Percentiles rank a stretch among this genome's conserved stretches.
phyloP scores from a whole-genome alignment of 306 rosid genomes.

The Quercus engelmannii region DNA sequence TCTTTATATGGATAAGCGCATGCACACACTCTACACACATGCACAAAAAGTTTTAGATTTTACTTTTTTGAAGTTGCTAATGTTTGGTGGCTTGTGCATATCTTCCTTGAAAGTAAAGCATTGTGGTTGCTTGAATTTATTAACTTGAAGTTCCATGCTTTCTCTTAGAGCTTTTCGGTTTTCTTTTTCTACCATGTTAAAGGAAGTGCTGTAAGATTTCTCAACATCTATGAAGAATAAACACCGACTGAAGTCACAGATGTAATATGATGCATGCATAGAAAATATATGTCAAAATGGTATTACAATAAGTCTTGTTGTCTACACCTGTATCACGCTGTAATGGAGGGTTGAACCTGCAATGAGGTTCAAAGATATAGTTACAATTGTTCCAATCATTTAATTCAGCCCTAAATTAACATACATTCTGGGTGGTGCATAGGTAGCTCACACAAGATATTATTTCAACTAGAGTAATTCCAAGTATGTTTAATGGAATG shows the following conservation, averaged over 20 bases:
- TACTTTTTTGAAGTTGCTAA: neutral
- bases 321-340: neutral
- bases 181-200: too few relatives aligned
- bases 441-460: neutral
- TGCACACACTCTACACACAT: neutral
- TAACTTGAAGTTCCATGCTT: neutral
- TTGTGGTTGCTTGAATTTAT: neutral
- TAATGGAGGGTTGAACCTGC: neutral
- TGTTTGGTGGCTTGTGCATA: neutral
- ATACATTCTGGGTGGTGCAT: neutral
- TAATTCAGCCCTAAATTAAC: neutral
- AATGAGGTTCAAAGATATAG: neutral
- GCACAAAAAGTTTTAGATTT: neutral
- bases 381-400: neutral
- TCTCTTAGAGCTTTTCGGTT: too few relatives aligned
- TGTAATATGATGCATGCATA: too few relatives aligned
- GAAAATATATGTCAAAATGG: too few relatives aligned
- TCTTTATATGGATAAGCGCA: neutral
- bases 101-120: neutral
- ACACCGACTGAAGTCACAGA: too few relatives aligned
- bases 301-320: neutral
- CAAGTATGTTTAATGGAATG: neutral
- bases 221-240: too few relatives aligned
- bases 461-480: neutral
- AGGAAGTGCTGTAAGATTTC: too few relatives aligned